Evolutionary conservation across 495 filamentous ascomycete genomes (phyloP).

Genomic region (Aspergillus sparsus): DNA sequence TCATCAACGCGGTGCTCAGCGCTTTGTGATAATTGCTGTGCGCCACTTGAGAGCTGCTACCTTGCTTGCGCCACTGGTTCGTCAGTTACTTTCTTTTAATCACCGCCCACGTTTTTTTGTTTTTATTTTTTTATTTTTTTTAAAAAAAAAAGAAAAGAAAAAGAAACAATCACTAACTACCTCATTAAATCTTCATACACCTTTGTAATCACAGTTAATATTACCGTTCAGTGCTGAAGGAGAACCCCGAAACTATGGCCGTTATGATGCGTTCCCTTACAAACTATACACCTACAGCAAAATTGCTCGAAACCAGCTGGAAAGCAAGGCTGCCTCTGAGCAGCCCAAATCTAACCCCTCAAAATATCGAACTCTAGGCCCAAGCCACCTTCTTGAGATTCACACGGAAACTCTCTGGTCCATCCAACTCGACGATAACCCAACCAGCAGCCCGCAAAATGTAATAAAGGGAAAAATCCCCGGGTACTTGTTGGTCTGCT

Average conservation of each 20-base stretch:
- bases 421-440: neutral
- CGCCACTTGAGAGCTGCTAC: neutral
- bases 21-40: neutral
- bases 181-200: too few relatives aligned
- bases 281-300: neutral
- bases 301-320: neutral
- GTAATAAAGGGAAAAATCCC: neutral
- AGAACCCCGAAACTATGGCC: neutral
- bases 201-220: neutral
- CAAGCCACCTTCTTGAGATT: neutral
- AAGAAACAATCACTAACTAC: too few relatives aligned
- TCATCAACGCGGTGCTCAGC: neutral
- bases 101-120: too few relatives aligned
- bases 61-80: neutral
- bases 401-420: neutral
- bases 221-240: neutral
- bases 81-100: too few relatives aligned
- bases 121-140: too few relatives aligned
- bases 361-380: neutral
- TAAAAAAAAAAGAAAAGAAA: too few relatives aligned
- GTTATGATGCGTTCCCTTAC: neutral
- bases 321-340: neutral
- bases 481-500: neutral
- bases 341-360: neutral
- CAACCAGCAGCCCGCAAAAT: neutral